phyloP scores from a whole-genome alignment of 352 stramenopile species.

The Pythium chondricola region DNA sequence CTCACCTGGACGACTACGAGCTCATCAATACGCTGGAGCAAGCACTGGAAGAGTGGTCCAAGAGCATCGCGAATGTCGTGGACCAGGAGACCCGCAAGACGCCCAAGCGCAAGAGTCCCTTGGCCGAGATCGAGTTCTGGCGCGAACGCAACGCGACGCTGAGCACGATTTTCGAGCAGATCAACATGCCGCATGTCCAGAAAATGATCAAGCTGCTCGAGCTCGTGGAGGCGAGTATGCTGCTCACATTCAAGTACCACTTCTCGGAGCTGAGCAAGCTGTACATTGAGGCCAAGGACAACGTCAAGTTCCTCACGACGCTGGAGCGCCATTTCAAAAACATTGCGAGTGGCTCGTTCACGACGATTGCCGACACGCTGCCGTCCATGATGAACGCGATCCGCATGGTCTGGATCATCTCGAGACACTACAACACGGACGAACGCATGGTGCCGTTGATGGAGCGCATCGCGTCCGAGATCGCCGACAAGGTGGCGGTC shows the following conservation, averaged over 20 bases:
- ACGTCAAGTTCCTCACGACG: slow-evolving; percentile 95
- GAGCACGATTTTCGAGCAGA: slow-evolving; percentile 94
- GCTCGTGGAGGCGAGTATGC: slow-evolving; percentile 84
- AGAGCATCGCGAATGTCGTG: slow-evolving; percentile 85
- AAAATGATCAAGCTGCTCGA: slow-evolving; percentile 94
- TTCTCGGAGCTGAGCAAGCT: slow-evolving; percentile 93
- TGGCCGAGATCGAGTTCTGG: slow-evolving; percentile 97
- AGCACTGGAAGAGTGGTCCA: slow-evolving; percentile 91
- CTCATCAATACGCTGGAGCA: slow-evolving; percentile 87
- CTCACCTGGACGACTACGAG: slow-evolving; percentile 80
- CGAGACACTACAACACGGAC: slow-evolving; percentile 96
- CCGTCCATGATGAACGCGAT: slow-evolving; percentile 96
- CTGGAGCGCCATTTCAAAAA: slow-evolving; percentile 96
- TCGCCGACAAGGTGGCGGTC: slow-evolving; percentile 88
- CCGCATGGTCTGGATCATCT: slow-evolving; percentile 97
- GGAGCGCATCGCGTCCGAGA: slow-evolving; percentile 93
- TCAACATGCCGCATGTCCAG: slow-evolving; percentile 93
- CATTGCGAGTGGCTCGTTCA: slow-evolving; percentile 87
- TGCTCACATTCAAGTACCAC: slow-evolving; percentile 92
- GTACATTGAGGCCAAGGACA: slow-evolving; percentile 94
- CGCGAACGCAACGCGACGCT: slow-evolving; percentile 90
- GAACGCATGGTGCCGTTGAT: slow-evolving; percentile 95
- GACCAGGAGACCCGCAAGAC: slow-evolving; percentile 87
- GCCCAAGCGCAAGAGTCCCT: slow-evolving; percentile 83
- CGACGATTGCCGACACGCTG: slow-evolving; percentile 89